A percentile compares a stretch with the other conserved stretches of the same genome.
Evolutionary conservation across 1,284 basidiomycete species (phyloP).

Genomic region (Macrocybe sp.): DNA sequence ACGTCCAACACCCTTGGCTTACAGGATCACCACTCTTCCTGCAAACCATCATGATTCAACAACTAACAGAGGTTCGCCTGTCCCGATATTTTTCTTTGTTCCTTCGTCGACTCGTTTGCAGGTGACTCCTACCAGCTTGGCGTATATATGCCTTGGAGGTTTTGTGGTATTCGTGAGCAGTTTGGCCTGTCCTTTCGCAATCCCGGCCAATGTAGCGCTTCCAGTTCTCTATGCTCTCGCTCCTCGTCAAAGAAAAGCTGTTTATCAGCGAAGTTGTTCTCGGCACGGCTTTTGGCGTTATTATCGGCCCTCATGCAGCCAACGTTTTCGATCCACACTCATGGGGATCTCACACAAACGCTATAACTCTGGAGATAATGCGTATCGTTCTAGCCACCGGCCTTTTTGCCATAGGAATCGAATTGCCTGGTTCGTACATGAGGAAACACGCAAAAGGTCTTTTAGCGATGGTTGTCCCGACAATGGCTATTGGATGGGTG

Average conservation of each 20-base stretch:
- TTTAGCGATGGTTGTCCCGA: constrained; percentile 64
- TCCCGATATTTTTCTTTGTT: no score
- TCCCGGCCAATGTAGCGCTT: not conserved
- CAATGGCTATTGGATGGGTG: constrained; percentile 77
- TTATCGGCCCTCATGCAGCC: constrained; percentile 72
- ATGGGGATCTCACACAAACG: constrained; percentile 58
- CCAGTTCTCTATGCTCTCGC: constrained; percentile 77
- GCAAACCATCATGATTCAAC: no score
- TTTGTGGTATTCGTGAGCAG: constrained; percentile 61
- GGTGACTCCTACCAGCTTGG: constrained; percentile 46
- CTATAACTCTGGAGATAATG: constrained; percentile 76
- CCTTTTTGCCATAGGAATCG: constrained; percentile 71
- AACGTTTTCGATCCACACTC: constrained; percentile 75
- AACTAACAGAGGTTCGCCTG: no score
- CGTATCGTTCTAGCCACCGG: constrained; percentile 66
- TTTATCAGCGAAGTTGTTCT: constrained; percentile 93
- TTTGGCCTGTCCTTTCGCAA: not conserved
- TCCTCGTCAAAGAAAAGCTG: constrained; percentile 80
- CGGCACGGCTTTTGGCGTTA: constrained; percentile 63
- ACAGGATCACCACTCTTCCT: no score
- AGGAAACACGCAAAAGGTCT: constrained; percentile 55
- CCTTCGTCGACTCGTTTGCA: constrained; percentile 16
- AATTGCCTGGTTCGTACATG: constrained; percentile 66
- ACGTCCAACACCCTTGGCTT: no score
- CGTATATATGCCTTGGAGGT: constrained; percentile 76